Evolutionary conservation across 1,284 basidiomycete genomes (phyloP), one percentile per base, ranked within the genome.

Genomic region (Xerocomus nothofagi): DNA sequence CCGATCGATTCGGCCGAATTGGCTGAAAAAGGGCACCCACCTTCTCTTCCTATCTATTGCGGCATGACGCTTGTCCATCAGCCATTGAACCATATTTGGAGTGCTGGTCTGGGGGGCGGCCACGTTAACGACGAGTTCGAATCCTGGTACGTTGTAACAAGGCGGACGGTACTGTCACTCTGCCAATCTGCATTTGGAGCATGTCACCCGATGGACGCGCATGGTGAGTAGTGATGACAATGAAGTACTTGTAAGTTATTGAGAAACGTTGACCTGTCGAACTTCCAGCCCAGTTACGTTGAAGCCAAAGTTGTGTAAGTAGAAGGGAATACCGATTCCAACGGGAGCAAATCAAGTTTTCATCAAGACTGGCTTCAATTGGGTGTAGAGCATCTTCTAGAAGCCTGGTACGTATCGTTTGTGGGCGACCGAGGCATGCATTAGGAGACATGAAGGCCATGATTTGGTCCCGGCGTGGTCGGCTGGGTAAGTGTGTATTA

Each of bases 1-100:
- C 80, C 21, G 47, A 53, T 18, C 56, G 73, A 49, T 79, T 82
- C 57, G 72, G 74, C 47, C 62, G 63, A 65, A 32, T 67, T 79
- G 47, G 70, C 78, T 48, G 63, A 20, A 44, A 66, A 39, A 52
- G 55, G 14, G 40, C 3, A 17, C 24, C 10, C 4, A 14, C 11
- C 32, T 56, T 47, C 38, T 44, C 40, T 51, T 57, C 40, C 42
- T 23, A 46, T 41, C 43, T 27, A 44, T 34, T 12, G 17, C 24
- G 12, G 15, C 6, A n/a, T n/a, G n/a, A n/a, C 17, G 9, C 29
- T 17, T 58, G 37, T 44, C 54, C 20, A 32, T 36, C 51, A 27
- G 17, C 39, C 33, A 44, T 43, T 34, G 26, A n/a, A n/a, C n/a
- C n/a, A 29, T 30, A 54, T 45, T 6, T 29, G 49, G 29, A 27